Conservation (phyloP, 2,329 filamentous ascomycete genomes). For the Arachnopeziza araneosa region DNA sequence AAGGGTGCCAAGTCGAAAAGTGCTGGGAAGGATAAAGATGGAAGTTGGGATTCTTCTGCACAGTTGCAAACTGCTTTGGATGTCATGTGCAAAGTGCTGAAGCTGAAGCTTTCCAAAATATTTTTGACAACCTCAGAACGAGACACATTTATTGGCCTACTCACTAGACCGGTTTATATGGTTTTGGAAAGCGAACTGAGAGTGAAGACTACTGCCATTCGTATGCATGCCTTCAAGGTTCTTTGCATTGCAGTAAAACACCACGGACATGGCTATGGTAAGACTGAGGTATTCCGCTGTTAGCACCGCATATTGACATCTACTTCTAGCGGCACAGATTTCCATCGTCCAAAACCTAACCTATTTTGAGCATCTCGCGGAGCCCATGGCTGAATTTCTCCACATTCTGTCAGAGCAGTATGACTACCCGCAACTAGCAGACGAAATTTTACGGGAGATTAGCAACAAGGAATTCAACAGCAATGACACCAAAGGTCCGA, state of each 20-base stretch:
- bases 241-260: conserved; percentile 96
- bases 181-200: conserved; percentile 90
- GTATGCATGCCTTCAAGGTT: conserved; percentile 97
- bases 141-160: conserved; percentile 87
- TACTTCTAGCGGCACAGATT: conserved; percentile 76
- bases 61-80: conserved; percentile 88
- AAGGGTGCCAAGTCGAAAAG: conserved; percentile 70
- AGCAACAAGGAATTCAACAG: conserved; percentile 98
- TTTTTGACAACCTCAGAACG: conserved; percentile 95
- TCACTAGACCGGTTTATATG: conserved; percentile 90
- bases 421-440: conserved; percentile 90
- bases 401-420: conserved; percentile 96
- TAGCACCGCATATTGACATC: conserved; percentile 24
- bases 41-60: conserved; percentile 78
- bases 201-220: conserved; percentile 80
- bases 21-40: conserved; percentile 59
- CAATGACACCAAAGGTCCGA: conserved; percentile 91
- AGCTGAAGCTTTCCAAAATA: conserved; percentile 84
- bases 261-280: conserved; percentile 93
- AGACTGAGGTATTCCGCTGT: conserved; percentile 26
- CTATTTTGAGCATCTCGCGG: conserved; percentile 97
- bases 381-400: conserved; percentile 97
- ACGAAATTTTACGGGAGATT: conserved; percentile 88
- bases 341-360: conserved; percentile 96
- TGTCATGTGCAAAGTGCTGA: conserved; percentile 92